phyloP scores from a whole-genome alignment of 768 basidiomycete species.

The Amanita inopinata region DNA sequence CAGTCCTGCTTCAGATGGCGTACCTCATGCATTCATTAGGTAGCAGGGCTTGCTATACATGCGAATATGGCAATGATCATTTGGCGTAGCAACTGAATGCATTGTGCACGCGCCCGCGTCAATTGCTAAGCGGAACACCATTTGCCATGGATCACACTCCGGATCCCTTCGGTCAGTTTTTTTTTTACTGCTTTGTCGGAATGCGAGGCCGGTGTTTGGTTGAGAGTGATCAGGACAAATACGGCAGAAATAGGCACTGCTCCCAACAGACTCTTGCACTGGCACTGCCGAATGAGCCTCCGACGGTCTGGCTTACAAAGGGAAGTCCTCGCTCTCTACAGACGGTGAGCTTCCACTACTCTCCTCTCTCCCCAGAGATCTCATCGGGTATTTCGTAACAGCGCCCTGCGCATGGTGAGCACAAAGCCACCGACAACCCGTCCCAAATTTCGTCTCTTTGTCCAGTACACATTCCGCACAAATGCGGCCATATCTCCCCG shows the following conservation, averaged over 20 bases:
- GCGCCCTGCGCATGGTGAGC: conserved; percentile 67
- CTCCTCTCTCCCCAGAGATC: neutral
- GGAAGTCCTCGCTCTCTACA: conserved; percentile 41
- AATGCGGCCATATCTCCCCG: conserved; percentile 58
- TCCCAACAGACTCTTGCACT: too few species aligned
- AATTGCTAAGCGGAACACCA: too few species aligned
- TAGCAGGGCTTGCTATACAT: neutral
- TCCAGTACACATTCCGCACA: conserved; percentile 60
- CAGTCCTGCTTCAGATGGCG: too few species aligned
- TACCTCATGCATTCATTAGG: too few species aligned
- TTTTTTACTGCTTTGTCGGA: too few species aligned
- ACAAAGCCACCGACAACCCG: conserved; percentile 53
- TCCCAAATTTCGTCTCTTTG: conserved; percentile 56
- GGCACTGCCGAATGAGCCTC: conserved; percentile 15
- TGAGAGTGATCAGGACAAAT: too few species aligned
- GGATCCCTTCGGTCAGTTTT: too few species aligned
- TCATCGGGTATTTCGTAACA: conserved; percentile 17
- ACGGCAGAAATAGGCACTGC: too few species aligned
- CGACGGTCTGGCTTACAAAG: conserved; percentile 36
- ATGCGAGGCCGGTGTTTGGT: neutral
- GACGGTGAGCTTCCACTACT: conserved; percentile 22
- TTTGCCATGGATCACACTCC: too few species aligned
- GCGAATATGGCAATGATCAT: neutral
- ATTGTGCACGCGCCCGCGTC: neutral
- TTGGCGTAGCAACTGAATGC: neutral